Percentiles rank a stretch among this genome's conserved stretches.
phyloP scores from a whole-genome alignment of 1,284 basidiomycete genomes.

The Grifola frondosa region DNA sequence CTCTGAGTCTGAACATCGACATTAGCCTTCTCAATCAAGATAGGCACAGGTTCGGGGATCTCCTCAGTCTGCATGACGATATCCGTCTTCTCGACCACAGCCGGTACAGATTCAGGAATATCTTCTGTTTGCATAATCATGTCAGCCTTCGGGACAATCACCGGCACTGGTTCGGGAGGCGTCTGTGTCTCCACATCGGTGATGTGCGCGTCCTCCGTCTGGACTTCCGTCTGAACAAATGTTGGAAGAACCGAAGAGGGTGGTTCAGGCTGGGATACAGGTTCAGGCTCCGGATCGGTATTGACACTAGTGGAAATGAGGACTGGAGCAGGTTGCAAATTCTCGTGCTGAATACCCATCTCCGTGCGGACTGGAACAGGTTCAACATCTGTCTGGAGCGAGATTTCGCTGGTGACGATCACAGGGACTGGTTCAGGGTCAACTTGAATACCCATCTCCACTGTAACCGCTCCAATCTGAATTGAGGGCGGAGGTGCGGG shows the following conservation, averaged over 20 bases:
- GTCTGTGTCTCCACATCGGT: conserved; percentile 44
- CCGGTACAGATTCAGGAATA: conserved; percentile 1
- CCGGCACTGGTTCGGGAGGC: conserved; percentile 14
- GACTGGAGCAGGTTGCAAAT: conserved; percentile 26
- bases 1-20: conserved; percentile 36
- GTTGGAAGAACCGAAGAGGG: conserved; percentile 1
- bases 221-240: conserved; percentile 12
- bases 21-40: conserved; percentile 23
- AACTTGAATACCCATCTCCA: conserved; percentile 45
- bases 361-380: conserved; percentile 29
- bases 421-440: conserved; percentile 43
- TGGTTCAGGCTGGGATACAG: conserved; percentile 5
- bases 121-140: conserved; percentile 36
- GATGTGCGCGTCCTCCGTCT: conserved; percentile 19
- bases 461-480: no score
- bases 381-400: conserved; percentile 52
- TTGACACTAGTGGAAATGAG: conserved; percentile 34
- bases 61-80: conserved; percentile 34
- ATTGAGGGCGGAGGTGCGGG: conserved; percentile 25
- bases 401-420: conserved; percentile 39
- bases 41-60: conserved; percentile 15
- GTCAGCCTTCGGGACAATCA: conserved; percentile 23
- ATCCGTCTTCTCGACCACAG: conserved; percentile 23
- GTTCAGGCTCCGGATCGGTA: conserved; percentile 37
- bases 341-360: conserved; percentile 43